Conservation (phyloP, 768 basidiomycete species). For the Floccularia luteovirens region DNA sequence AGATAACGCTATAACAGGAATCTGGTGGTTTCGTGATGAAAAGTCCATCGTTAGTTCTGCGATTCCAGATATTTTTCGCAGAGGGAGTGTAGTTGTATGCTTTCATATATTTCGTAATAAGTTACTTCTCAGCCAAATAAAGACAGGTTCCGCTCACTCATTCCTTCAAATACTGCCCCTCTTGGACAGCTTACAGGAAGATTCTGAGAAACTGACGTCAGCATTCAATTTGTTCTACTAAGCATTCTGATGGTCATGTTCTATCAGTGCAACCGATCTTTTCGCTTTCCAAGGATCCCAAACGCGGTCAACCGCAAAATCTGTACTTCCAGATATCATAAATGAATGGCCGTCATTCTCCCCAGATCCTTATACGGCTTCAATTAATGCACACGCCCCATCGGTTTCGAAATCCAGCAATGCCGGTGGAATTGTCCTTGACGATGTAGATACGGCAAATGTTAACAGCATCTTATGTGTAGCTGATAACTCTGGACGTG, state of each 20-base stretch:
- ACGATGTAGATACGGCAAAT: constrained; percentile 45
- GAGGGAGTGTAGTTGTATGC: constrained; percentile 56
- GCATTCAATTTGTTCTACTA: constrained; percentile 14
- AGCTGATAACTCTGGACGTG: constrained; percentile 46
- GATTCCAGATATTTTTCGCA: constrained; percentile 73
- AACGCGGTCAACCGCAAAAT: constrained; percentile 34
- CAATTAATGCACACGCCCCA: constrained; percentile 41
- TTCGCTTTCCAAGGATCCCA: constrained; percentile 76
- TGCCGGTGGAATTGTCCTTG: constrained; percentile 18
- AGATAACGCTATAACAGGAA: constrained; percentile 29
- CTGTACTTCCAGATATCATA: constrained; percentile 51
- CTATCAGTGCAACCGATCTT: constrained; percentile 60
- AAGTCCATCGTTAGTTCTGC: constrained; percentile 26
- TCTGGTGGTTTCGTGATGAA: constrained; percentile 70
- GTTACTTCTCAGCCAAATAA: constrained; percentile 9
- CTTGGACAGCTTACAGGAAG: constrained; percentile 63
- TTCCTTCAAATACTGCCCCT: constrained; percentile 63
- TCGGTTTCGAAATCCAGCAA: constrained; percentile 22
- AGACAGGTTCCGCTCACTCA: constrained; percentile 78
- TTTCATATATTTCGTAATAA: constrained; percentile 4
- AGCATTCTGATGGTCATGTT: constrained; percentile 9
- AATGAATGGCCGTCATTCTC: constrained; percentile 63
- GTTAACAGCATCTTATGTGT: constrained; percentile 59
- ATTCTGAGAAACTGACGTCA: constrained; percentile 60
- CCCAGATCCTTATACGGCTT: constrained; percentile 46